phyloP scores from a whole-genome alignment of 2,329 filamentous ascomycete species.

The Cordyceps javanica region DNA sequence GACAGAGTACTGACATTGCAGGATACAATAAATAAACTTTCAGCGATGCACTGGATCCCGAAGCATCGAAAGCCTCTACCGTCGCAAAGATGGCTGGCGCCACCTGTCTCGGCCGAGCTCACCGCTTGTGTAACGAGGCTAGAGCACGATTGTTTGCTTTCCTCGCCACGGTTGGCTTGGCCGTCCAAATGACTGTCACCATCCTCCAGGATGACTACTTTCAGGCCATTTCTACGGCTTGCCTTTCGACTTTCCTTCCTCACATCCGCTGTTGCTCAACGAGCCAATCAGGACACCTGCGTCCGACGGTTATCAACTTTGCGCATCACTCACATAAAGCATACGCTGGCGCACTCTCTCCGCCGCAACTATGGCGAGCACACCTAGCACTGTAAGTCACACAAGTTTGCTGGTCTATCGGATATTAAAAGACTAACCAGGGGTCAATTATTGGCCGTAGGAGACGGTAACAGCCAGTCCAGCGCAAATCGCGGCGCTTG shows the following conservation, averaged over 20 bases:
- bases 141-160: too few relatives aligned
- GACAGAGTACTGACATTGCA: too few relatives aligned
- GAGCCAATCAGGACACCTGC: not conserved
- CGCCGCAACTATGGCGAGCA: not conserved
- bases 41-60: too few relatives aligned
- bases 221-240: not conserved
- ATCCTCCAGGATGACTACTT: too few relatives aligned
- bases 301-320: not conserved
- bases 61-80: too few relatives aligned
- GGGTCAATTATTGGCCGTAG: not conserved
- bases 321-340: not conserved
- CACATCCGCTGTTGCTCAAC: not conserved
- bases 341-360: not conserved
- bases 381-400: not conserved
- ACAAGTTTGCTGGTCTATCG: not conserved
- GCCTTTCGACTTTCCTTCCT: not conserved
- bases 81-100: too few relatives aligned
- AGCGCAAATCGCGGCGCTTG: constrained; percentile 56
- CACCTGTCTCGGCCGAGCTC: not conserved
- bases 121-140: not conserved
- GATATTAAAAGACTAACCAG: not conserved
- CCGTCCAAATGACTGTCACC: too few relatives aligned
- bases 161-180: too few relatives aligned
- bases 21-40: too few relatives aligned
- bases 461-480: constrained; percentile 17